Evolutionary conservation across 164 flowering plant genomes (phyloP), one percentile per base, ranked within the genome.

Genomic region (Magnolia kwangsiensis): DNA sequence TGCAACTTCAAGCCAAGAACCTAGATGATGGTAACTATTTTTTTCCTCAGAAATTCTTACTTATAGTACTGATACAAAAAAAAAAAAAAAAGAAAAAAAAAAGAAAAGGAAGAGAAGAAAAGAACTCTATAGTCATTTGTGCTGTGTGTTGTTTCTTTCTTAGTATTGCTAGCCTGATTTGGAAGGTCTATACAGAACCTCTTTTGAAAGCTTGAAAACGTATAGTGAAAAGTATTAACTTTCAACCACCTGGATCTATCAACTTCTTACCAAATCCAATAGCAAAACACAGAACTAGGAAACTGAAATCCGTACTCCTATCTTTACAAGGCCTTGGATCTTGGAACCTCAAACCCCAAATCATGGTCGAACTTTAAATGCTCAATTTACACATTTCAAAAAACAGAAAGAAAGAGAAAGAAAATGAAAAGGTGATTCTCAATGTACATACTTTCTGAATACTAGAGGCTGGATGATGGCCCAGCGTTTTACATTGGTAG

Each of bases 21-120:
- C 63, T 83, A 74, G 61, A 74, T 24, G 78, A 85, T 66, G 83
- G 96, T 90, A 70, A 83, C 89, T 82, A 23, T 8, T 65, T 50
- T 74, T 18, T 23, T 13, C 16, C 8, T 9, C n/a, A n/a, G 50
- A 10, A 64, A 6, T 50, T 45, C 45, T 50, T 65, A 55, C 61
- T 16, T 55, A 55, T 55, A 55, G 18, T 55, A 11, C 13, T 3
- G 10, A 9, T 55, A 2, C 59, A 3, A 51, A 51, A 51, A 51
- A 16, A 55, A 55, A 55, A 55, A 37, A 37, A 37, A 5, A 5
- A 3, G n/a, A n/a, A 31, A 31, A 31, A 2, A 31, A 31, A 31
- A 31, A 31, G 37, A 31, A 31, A 31, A 31, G 37, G 37, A 31
- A 31, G 37, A 31, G 37, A 31, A 31, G 2, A 37, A 37, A 37